These are phyloP conservation scores for Prunus salicina DNA, from an alignment of 306 rosid genomes.

Conservation along the genomic window DNA sequence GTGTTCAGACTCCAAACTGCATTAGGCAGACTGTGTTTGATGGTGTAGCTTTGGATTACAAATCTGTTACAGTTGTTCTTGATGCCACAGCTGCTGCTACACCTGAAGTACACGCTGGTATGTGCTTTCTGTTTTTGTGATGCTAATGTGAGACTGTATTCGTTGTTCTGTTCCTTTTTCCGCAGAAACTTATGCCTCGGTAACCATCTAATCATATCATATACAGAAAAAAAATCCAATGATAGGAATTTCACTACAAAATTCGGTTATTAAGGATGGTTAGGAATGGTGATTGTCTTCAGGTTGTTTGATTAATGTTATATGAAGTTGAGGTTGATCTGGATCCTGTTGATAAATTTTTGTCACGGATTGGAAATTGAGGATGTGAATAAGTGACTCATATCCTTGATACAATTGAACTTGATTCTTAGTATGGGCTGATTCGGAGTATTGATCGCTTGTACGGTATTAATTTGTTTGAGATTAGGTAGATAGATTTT, in stretches of 20 bases:
- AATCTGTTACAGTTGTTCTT: slow-evolving; percentile 56
- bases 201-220: not conserved
- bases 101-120: slow-evolving; percentile 66
- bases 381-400: not conserved
- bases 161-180: slow-evolving; percentile 1
- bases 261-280: too few relatives aligned
- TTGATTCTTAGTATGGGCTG: not conserved
- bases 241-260: not conserved
- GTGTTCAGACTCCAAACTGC: slow-evolving; percentile 97
- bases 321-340: not conserved
- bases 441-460: not conserved
- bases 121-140: slow-evolving; percentile 19
- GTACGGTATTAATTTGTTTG: not conserved
- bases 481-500: not conserved
- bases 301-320: not conserved
- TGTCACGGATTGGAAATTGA: not conserved
- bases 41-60: slow-evolving; percentile 82
- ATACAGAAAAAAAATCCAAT: not conserved
- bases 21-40: slow-evolving; percentile 89
- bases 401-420: not conserved
- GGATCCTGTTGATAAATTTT: not conserved
- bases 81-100: slow-evolving; percentile 96
- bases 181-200: too few relatives aligned
- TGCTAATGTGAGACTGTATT: not conserved
- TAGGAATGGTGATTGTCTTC: not conserved